Base-by-base conservation (phyloP, 441 rosid species). In the Melastoma candidum region DNA sequence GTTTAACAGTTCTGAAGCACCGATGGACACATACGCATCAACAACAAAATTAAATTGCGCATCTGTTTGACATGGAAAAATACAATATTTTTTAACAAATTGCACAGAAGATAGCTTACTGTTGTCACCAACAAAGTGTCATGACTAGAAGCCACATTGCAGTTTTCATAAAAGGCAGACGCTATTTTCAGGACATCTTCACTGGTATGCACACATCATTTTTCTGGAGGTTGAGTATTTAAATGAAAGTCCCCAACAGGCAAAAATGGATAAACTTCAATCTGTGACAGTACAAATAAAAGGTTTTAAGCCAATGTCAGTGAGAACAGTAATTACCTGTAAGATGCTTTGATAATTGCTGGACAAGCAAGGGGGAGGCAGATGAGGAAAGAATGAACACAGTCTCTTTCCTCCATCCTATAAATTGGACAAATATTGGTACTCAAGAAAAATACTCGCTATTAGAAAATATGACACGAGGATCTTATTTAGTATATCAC, bases 11-110 rank as follows among this genome's bases (percentile, higher is more conserved):
- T 80, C 85, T 44, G 86, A 80, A 63, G 63, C 63, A 61, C 80
- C 90, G 78, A 68, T 77, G 49, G 71, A 75, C 59, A 78, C 87
- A 62, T 83, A 82, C 17, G 84, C 87, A 73, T 87, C 95, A 1
- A 87, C 79, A 32, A 87, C 59, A 55, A 55, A 78, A 49, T 71
- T 53, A 48, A 54, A 53, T 44, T 70, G 69, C 56, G 70, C 74
- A 12, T 71, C 96, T 90, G 86, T 75, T 77, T 57, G 59, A 60
- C 14, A 67, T 26, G 61, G 32, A 25, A 54, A 51, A 11, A 41
- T 54, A 27, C 48, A 53, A 64, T 12, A 17, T 17, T 24, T 57
- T 55, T 51, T 41, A 12, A 50, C 27, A 51, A 7, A 11, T 24
- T 26, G 43, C 41, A 36, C 22, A 17, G 22, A 17, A 17, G 22